Conservation (phyloP, 495 filamentous ascomycete genomes). For the Venustampulla echinocandica region DNA sequence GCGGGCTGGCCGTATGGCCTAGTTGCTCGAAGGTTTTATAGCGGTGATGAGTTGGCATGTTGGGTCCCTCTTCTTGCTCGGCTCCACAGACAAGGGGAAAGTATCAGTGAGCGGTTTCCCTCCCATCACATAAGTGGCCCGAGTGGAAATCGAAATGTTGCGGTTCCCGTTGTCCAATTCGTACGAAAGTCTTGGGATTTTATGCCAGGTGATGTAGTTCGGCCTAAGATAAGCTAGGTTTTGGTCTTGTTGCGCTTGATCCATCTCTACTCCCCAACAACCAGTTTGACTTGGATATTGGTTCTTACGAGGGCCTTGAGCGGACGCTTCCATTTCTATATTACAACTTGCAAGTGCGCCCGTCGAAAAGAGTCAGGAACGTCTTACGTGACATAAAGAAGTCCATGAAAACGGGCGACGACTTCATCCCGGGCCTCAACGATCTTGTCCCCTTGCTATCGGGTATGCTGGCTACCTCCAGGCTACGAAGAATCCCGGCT, state of each 20-base stretch:
- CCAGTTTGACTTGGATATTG: neutral
- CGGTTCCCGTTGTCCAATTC: constrained; percentile 1
- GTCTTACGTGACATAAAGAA: too few species aligned
- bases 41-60: constrained; percentile 3
- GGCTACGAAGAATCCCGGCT: neutral
- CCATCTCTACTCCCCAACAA: neutral
- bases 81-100: neutral
- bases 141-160: neutral
- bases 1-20: neutral
- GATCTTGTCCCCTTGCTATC: too few species aligned
- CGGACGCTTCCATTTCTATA: neutral
- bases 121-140: neutral
- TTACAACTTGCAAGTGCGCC: too few species aligned
- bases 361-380: too few species aligned
- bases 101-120: neutral
- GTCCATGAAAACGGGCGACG: too few species aligned
- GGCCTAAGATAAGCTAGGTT: neutral
- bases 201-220: constrained; percentile 2
- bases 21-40: neutral
- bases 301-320: neutral
- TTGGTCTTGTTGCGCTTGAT: neutral
- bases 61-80: neutral
- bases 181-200: constrained; percentile 11
- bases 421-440: too few species aligned
- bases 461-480: too few species aligned